Conservation (phyloP, 2,329 filamentous ascomycete genomes). For the Juglanconis juglandina region DNA sequence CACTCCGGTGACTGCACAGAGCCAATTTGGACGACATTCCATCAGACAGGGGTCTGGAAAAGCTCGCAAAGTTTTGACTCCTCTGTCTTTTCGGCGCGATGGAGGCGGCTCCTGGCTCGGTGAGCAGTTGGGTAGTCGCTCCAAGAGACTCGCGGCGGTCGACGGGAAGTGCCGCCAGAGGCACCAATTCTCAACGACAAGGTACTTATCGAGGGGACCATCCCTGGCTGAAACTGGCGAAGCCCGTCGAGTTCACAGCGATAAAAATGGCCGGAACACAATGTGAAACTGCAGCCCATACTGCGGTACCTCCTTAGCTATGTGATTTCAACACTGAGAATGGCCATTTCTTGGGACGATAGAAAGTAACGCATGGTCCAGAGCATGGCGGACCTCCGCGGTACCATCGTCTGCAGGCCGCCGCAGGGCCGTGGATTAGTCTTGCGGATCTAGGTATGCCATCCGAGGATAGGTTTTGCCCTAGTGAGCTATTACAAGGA, state of each 20-base stretch:
- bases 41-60: slow-evolving; percentile 11
- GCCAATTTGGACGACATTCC: slow-evolving; percentile 18
- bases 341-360: background rate
- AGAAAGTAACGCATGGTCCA: background rate
- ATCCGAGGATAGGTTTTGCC: background rate
- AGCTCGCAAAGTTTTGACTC: background rate
- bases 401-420: background rate
- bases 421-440: background rate
- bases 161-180: background rate
- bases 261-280: slow-evolving; percentile 21
- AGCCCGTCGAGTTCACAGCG: slow-evolving; percentile 20
- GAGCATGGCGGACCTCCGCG: background rate
- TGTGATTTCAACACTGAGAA: background rate
- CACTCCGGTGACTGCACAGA: slow-evolving; percentile 12
- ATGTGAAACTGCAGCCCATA: slow-evolving; percentile 31
- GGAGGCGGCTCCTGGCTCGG: background rate
- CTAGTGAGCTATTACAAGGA: slow-evolving; percentile 1
- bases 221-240: slow-evolving; percentile 29
- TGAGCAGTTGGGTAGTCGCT: background rate
- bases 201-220: slow-evolving; percentile 16
- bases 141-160: background rate
- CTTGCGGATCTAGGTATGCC: slow-evolving; percentile 6
- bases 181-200: background rate
- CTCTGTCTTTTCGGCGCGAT: background rate
- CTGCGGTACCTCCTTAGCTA: slow-evolving; percentile 13